Evolutionary conservation across 805 yeast genomes (phyloP), one percentile per base, ranked within the genome.

Genomic region (Suhomyces kilbournensis): DNA sequence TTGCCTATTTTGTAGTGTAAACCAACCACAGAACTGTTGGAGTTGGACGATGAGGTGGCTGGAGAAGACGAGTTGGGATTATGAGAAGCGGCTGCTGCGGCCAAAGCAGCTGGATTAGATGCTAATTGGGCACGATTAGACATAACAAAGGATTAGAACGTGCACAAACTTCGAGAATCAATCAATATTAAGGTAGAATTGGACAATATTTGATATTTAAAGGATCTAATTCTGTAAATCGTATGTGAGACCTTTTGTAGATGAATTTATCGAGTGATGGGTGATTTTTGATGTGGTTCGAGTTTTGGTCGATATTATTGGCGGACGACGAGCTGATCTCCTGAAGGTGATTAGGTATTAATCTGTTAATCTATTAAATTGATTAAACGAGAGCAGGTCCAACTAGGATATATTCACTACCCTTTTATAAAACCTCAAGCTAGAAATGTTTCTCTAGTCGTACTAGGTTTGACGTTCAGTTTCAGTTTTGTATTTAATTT

Each of bases 1-100:
- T 87, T 86, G 8, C 93, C 94, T 52, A 87, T 82, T 58, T 85
- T 86, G 69, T 85, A 88, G 67, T 88, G 96, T 42, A 80, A 75
- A 7, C 85, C 86, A n/a, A 75, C 78, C n/a, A 75, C 78, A 7
- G 76, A 70, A 53, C 61, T 65, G 64, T 71, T 72, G 58, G 64
- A 61, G 54, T 52, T 57, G 23, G 59, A 52, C 12, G 60, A 59
- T 17, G 51, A 38, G 28, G 57, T 53, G 25, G 63, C 50, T 28
- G 52, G 38, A 50, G 52, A 56, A 46, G 60, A 54, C 52, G 59
- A 58, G 23, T 61, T 51, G 30, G 58, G 57, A 45, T 62, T 64
- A 50, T 65, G 65, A 10, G 48, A 19, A 32, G 72, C 74, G 17
- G 70, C 65, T 23, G 75, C 75, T 10, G 76, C 75, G 19, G 75